Evolutionary conservation across 805 yeast genomes (phyloP).

Genomic region (Kuraishia piskuri): DNA sequence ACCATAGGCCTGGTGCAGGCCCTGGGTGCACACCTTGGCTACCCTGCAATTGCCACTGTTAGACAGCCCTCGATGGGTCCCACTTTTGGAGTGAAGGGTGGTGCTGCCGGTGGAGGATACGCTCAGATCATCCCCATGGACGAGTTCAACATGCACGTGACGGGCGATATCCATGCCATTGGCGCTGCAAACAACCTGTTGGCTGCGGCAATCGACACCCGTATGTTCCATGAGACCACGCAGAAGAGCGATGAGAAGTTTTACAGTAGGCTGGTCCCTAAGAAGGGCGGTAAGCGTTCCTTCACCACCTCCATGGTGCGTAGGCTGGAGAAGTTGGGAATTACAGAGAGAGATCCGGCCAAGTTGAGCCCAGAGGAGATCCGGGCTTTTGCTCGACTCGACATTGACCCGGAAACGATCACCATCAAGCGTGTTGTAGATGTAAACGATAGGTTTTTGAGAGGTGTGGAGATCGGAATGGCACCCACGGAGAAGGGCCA

Average conservation of each 20-base stretch:
- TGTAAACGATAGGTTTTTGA: slow-evolving; percentile 83
- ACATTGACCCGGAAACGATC: slow-evolving; percentile 84
- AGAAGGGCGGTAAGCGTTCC: slow-evolving; percentile 68
- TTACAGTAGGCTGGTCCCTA: slow-evolving; percentile 80
- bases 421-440: slow-evolving; percentile 93
- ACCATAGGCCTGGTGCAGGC: slow-evolving; percentile 97
- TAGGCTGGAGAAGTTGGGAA: slow-evolving; percentile 76
- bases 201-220: slow-evolving; percentile 95
- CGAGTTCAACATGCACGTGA: slow-evolving; percentile 93
- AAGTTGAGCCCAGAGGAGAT: slow-evolving; percentile 74
- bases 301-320: slow-evolving; percentile 75
- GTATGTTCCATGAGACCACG: slow-evolving; percentile 91
- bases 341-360: slow-evolving; percentile 70
- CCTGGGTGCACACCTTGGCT: slow-evolving; percentile 79
- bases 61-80: slow-evolving; percentile 99
- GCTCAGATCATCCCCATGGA: slow-evolving; percentile 98
- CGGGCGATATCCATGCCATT: slow-evolving; percentile 97
- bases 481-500: slow-evolving; percentile 91
- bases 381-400: slow-evolving; percentile 66
- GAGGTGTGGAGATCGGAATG: slow-evolving; percentile 84
- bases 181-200: slow-evolving; percentile 87
- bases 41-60: slow-evolving; percentile 84
- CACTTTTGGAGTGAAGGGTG: slow-evolving; percentile 97
- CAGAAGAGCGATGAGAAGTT: slow-evolving; percentile 72
- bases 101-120: slow-evolving; percentile 99